A percentile compares a stretch with the other conserved stretches of the same genome.
Conservation (phyloP, 441 rosid species). For the Arabidopsis hybrid region DNA sequence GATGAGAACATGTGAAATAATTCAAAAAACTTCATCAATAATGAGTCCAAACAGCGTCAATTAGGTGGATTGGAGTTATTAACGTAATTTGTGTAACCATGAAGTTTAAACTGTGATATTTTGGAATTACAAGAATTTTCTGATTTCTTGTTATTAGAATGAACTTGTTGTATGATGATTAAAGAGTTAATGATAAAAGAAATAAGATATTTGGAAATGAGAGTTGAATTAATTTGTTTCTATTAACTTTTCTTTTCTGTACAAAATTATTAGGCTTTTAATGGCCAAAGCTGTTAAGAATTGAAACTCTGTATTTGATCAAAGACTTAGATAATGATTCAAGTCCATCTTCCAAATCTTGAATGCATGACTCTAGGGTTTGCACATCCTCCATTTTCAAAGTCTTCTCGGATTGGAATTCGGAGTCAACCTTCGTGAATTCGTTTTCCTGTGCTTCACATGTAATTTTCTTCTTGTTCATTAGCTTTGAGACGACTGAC, state of each 20-base stretch:
- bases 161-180: background rate
- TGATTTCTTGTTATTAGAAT: background rate
- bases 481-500: constrained; percentile 51
- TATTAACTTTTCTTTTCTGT: constrained; percentile 2
- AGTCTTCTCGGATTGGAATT: background rate
- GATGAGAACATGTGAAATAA: constrained; percentile 25
- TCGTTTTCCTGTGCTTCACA: constrained; percentile 35
- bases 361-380: constrained; percentile 43
- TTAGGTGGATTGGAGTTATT: constrained; percentile 2
- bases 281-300: constrained; percentile 41
- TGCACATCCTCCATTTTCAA: constrained; percentile 30
- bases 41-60: background rate
- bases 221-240: constrained; percentile 1
- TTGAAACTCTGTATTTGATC: constrained; percentile 34
- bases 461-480: constrained; percentile 36
- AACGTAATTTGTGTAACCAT: background rate
- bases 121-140: constrained; percentile 3
- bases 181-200: background rate
- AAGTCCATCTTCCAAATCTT: constrained; percentile 47
- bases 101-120: background rate
- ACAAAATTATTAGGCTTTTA: constrained; percentile 24
- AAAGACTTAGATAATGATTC: constrained; percentile 41
- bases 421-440: constrained; percentile 23
- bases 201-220: background rate
- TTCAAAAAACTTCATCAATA: constrained; percentile 2